Percentiles rank a stretch among this genome's conserved stretches.
Conservation (phyloP, 2,329 filamentous ascomycete genomes). For the Penicillium sclerotiorum region DNA sequence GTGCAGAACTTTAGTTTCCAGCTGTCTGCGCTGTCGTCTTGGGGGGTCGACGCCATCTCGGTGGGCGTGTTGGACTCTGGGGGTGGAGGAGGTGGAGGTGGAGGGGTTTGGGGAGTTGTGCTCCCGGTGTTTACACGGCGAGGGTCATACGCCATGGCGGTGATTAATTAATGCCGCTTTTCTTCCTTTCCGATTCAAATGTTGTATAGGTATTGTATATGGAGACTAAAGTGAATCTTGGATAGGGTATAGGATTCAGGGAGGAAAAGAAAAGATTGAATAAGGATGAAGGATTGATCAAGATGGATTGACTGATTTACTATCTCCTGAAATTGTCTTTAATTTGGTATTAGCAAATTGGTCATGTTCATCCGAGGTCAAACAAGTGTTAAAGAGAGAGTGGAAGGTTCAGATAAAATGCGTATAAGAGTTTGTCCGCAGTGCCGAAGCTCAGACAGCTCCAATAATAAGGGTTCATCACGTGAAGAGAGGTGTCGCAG, state of each 20-base stretch:
- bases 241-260: neutral
- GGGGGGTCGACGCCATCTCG: constrained; percentile 18
- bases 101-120: constrained; percentile 43
- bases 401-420: constrained; percentile 33
- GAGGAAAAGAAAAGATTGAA: constrained; percentile 6
- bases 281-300: constrained; percentile 26
- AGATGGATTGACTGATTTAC: constrained; percentile 40
- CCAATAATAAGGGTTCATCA: constrained; percentile 71
- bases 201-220: constrained; percentile 13
- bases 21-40: constrained; percentile 50
- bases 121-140: constrained; percentile 53
- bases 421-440: constrained; percentile 68
- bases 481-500: constrained; percentile 21
- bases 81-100: constrained; percentile 56
- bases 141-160: constrained; percentile 54
- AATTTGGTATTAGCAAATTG: constrained; percentile 25
- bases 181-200: neutral
- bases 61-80: constrained; percentile 27
- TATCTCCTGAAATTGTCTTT: constrained; percentile 35
- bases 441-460: constrained; percentile 68
- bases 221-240: constrained; percentile 6
- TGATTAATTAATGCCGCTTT: constrained; percentile 1
- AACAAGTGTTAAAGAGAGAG: constrained; percentile 8
- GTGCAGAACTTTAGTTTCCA: constrained; percentile 97
- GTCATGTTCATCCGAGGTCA: neutral